Base-by-base conservation (phyloP, 108 stramenopile species). In the Cyclotella distinguenda region DNA sequence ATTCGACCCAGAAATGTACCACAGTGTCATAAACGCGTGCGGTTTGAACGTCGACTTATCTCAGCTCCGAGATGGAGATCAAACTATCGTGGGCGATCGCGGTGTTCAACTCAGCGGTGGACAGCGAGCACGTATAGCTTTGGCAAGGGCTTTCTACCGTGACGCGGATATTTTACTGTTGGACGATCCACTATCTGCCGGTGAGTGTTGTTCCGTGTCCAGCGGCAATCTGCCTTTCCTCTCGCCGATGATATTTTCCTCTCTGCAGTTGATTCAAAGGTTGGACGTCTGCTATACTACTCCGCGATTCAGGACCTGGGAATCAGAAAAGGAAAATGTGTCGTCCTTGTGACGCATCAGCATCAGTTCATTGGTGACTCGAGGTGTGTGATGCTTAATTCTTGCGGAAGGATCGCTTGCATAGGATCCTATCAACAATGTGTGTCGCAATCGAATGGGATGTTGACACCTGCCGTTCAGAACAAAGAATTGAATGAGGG, bases 161-260 rank as follows among this genome's bases (percentile, higher is more conserved):
- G 79, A 89, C 47, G 64, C 90, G 8, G 83, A 91, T 42, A 60
- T 96, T 19, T 60, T 94, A 27, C 59, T 97, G 18, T 54, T 90
- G 35, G 98, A 98, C 66, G 98, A 98, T 71, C 93, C 95, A 0
- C 67, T 98, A 30, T 93, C 94, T 6, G 98, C 98, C n/a, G 58
- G 40, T 59, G 21, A 13, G 34, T 56, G 1, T n/a, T n/a, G n/a
- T n/a, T n/a, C n/a, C n/a, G n/a, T n/a, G n/a, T n/a, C n/a, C n/a
- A n/a, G n/a, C n/a, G n/a, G n/a, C n/a, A n/a, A n/a, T n/a, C n/a
- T n/a, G n/a, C n/a, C n/a, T n/a, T n/a, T n/a, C n/a, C n/a, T n/a
- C n/a, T n/a, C n/a, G n/a, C n/a, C n/a, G n/a, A n/a, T n/a, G n/a
- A n/a, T n/a, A n/a, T n/a, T n/a, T n/a, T n/a, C n/a, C n/a, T n/a